Base-by-base conservation (phyloP, 2,329 filamentous ascomycete species). In the Exophiala lecanii-corni region DNA sequence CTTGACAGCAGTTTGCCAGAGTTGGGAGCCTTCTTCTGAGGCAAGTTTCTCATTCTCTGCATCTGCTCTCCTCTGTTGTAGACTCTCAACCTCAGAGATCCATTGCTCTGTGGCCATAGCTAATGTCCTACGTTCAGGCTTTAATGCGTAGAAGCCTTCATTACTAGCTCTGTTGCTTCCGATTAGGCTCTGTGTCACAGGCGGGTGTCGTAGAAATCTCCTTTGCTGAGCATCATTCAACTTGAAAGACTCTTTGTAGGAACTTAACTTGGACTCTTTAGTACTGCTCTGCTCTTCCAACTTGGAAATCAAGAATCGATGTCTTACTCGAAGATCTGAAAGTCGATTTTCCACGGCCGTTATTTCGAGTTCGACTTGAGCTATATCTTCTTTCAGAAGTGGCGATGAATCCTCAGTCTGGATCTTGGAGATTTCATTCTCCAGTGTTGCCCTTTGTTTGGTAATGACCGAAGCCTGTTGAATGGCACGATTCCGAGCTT, bases 101-200 rank as follows among this genome's bases (percentile, higher is more conserved):
- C 74, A 80, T 49, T 78, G 72, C 31, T 79, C 75, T 43, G 69
- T 68, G 3, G 76, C 79, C 70, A 81, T 73, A 20, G 75, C 72
- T 18, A 82, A 66, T 1, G 78, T 82, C 31, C 79, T 68, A 25
- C 76, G 70, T 41, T 75, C 72, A 0, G 70, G 63, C n/a, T 74
- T 74, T 21, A 81, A 62, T 2, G 69, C 62, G 37, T 73, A 69
- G 25, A 23, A 25, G 20, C 45, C 46, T 21, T 26, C 40, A 37
- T 12, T 32, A 15, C 42, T 53, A 2, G 39, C 25, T n/a, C n/a
- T n/a, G n/a, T n/a, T n/a, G n/a, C n/a, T n/a, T n/a, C n/a, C n/a
- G n/a, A n/a, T n/a, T n/a, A 67, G 54, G 6, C 71, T 62, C 39
- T 61, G 59, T n/a, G 20, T 28, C 20, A 70, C 53, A 3, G 67